Evolutionary conservation across 1,284 basidiomycete genomes (phyloP), one percentile per base, ranked within the genome.

Genomic region (Leccinum angustisporum): DNA sequence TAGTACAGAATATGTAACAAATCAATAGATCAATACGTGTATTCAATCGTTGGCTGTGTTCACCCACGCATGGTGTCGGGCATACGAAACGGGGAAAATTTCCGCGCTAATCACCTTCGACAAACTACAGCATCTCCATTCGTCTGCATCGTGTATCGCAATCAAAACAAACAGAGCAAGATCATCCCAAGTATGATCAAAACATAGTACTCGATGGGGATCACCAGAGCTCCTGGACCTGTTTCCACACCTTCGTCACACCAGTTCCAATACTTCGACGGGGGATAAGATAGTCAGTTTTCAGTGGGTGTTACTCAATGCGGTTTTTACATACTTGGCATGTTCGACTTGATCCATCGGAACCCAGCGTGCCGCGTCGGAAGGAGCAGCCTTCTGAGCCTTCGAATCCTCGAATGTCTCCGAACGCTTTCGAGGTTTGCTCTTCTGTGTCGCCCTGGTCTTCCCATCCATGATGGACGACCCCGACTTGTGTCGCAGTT

Each of bases 201-300:
- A 31, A 50, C 57, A 59, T 11, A 25, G 25, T 25, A 59, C 48
- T 38, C 40, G 50, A 40, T 34, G 11, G 7, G 43, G 6, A n/a
- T 62, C 30, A 59, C 72, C 75, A 77, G 55, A 75, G 53, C 2
- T 56, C 61, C 36, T 64, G 70, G 38, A 61, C 78, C 43, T 78
- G 67, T 59, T 81, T 81, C 86, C 86, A 88, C 56, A 87, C 78
- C 72, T 87, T 87, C 64, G 79, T 67, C 53, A 86, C 79, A 18
- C 86, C 86, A n/a, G 83, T 86, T 65, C 86, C 81, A 63, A 86
- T 83, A 67, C 86, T 87, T 65, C 13, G 38, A 27, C 25, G 61
- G 33, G 48, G 31, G 40, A 53, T 38, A 36, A 51, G 11, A 63
- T 31, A 38, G 34, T 61, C 16, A 64, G 54, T 30, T 31, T 34